Percentiles rank a stretch among this genome's conserved stretches.
These are phyloP conservation scores for Tritrichomonas foetus DNA, from an alignment of 208 protist genomes.

Conservation along the genomic window DNA sequence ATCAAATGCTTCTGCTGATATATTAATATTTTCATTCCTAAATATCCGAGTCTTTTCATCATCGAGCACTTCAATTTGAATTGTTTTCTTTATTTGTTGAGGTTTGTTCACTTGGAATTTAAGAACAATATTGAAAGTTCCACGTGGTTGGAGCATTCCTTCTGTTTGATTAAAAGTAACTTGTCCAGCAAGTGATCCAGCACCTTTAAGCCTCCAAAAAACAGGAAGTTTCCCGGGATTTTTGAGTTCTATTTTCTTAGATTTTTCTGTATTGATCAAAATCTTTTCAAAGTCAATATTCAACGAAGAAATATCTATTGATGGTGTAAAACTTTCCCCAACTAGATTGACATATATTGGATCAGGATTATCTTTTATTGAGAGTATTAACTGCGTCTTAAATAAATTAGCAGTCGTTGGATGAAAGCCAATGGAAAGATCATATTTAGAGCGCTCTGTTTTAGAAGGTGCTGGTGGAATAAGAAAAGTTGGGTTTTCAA, in stretches of 20 bases:
- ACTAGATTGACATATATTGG: background rate
- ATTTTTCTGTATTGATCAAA: background rate
- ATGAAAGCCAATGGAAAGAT: background rate
- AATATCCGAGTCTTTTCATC: background rate
- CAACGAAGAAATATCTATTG: background rate
- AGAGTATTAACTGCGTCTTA: background rate
- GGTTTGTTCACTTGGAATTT: background rate
- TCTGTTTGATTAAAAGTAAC: background rate
- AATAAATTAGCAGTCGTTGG: background rate
- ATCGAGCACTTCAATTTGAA: background rate
- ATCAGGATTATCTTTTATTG: conserved; percentile 9
- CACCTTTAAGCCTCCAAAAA: background rate
- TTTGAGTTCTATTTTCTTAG: background rate
- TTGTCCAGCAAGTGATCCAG: background rate
- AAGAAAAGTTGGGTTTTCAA: background rate
- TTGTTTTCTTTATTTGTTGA: background rate
- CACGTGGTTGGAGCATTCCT: background rate
- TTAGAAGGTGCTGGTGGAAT: background rate
- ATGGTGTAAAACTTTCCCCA: background rate
- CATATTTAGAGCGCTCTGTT: background rate
- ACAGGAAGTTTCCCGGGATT: background rate
- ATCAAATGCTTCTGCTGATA: background rate
- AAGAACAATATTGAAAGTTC: background rate
- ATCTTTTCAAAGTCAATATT: background rate
- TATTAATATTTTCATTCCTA: background rate